Evolutionary conservation across 2,329 filamentous ascomycete genomes (phyloP).

Genomic region (Ascochyta pisi): DNA sequence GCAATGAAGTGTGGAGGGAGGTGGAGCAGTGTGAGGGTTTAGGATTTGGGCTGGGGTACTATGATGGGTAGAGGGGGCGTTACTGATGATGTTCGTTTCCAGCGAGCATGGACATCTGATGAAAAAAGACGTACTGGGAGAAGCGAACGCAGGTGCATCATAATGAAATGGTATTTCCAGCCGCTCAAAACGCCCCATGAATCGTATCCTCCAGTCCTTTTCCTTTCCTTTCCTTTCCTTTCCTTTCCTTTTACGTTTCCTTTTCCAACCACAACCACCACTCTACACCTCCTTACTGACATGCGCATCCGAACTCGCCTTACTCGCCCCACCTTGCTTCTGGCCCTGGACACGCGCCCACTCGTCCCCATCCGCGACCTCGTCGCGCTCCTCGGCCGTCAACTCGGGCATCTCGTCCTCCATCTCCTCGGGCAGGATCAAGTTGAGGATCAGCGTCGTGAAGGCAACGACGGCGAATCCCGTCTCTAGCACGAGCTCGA

Average conservation of each 20-base stretch:
- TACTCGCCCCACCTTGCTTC: constrained; percentile 26
- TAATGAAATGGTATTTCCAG: too few relatives aligned
- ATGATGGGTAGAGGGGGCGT: constrained; percentile 8
- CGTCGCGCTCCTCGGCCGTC: constrained; percentile 51
- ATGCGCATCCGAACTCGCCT: constrained; percentile 13
- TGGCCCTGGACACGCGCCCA: constrained; percentile 44
- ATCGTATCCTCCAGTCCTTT: too few relatives aligned
- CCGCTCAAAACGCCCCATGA: too few relatives aligned
- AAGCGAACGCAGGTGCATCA: too few relatives aligned
- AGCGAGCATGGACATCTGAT: too few relatives aligned
- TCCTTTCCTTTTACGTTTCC: too few relatives aligned
- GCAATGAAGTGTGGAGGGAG: constrained; percentile 32
- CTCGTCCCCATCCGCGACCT: constrained; percentile 49
- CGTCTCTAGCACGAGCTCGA: constrained; percentile 57
- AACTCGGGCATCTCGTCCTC: constrained; percentile 64
- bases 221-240: too few relatives aligned
- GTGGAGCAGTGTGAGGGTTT: constrained; percentile 36
- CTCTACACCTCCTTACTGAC: background rate
- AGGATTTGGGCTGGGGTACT: constrained; percentile 34
- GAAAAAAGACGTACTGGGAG: too few relatives aligned
- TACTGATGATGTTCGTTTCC: background rate
- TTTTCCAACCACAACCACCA: too few relatives aligned
- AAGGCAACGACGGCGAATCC: constrained; percentile 77
- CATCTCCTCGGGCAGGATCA: constrained; percentile 75
- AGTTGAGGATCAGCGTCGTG: constrained; percentile 74